Percentiles rank a stretch among this genome's conserved stretches.
Conservation (phyloP, 441 rosid species). For the Pelargonium cotyledonis region DNA sequence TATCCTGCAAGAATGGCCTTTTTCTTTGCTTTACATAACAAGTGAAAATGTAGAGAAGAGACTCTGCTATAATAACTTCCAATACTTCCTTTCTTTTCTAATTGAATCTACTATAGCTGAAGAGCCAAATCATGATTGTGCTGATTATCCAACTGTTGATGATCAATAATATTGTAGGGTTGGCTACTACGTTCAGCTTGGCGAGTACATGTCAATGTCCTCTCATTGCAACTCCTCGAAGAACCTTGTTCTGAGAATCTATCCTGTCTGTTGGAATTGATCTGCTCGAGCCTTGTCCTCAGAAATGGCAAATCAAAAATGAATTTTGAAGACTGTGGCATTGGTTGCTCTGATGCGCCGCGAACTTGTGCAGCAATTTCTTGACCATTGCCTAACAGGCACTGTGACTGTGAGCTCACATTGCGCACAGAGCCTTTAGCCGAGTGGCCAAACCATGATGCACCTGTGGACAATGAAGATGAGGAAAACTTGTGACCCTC, state of each 20-base stretch:
- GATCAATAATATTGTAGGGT: constrained; percentile 15
- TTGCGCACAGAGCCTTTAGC: neutral
- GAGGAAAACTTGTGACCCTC: no score
- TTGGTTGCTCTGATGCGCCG: constrained; percentile 8
- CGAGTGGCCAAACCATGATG: constrained; percentile 16
- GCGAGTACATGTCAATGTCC: neutral
- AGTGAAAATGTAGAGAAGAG: no score
- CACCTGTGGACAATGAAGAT: neutral
- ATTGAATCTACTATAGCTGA: constrained; percentile 20
- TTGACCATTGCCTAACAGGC: no score
- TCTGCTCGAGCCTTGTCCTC: constrained; percentile 31
- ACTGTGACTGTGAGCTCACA: no score
- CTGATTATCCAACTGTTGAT: constrained; percentile 21
- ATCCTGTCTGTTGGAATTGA: constrained; percentile 22
- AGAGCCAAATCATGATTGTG: constrained; percentile 20
- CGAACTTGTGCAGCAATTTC: no score
- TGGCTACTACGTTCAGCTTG: constrained; percentile 8
- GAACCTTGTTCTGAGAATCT: constrained; percentile 15
- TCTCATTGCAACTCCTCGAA: constrained; percentile 3
- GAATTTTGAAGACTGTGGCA: constrained; percentile 20
- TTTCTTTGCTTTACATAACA: no score
- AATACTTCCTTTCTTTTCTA: neutral
- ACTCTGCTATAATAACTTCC: no score
- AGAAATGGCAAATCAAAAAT: constrained; percentile 38
- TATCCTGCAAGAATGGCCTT: no score